Evolutionary conservation across 2,329 filamentous ascomycete genomes (phyloP), one percentile per base, ranked within the genome.

Genomic region (Fusarium acutatum): DNA sequence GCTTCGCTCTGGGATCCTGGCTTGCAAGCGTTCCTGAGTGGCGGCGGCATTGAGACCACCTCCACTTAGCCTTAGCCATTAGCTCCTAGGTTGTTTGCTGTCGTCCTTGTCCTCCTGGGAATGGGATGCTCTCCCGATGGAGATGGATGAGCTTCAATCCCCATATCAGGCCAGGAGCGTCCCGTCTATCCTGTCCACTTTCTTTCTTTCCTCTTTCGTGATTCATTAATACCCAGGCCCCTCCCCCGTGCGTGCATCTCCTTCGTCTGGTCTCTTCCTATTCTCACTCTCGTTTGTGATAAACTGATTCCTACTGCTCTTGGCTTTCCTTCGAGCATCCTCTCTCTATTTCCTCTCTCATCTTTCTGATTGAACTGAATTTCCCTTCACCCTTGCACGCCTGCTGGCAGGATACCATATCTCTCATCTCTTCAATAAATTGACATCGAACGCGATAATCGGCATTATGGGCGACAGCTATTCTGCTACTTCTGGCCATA

Each of bases 401-500:
- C 75, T 78, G 75, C 75, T 75, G 75, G 75, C 75, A 77, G 75
- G 75, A 76, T 63, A 26, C 54, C 5, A n/a, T 28, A 15, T 32
- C 59, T 43, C 44, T 40, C 43, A 28, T 66, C 43, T 53, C 34
- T 44, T 47, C 6, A 30, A 60, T 58, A 49, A 7, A 30, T 50
- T n/a, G 37, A 28, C 24, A 71, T 59, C 40, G 43, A 60, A 62
- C 53, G 20, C 37, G 20, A 32, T 50, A 41, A 50, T 35, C 34
- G 56, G 40, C 74, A 74, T 56, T 58, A 78, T 78, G 76, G 74
- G 68, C 32, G 76, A 78, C n/a, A 64, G 41, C 54, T 56, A 74
- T 54, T 78, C 76, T 11, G 49, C 64, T 14, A 44, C 53, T 20
- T 76, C 73, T 44, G 68, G 41, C 52, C 56, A 70, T 40, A 75